Evolutionary conservation across 2,329 filamentous ascomycete genomes (phyloP), one percentile per base, ranked within the genome.

Genomic region (Lasiodiplodia citricola): DNA sequence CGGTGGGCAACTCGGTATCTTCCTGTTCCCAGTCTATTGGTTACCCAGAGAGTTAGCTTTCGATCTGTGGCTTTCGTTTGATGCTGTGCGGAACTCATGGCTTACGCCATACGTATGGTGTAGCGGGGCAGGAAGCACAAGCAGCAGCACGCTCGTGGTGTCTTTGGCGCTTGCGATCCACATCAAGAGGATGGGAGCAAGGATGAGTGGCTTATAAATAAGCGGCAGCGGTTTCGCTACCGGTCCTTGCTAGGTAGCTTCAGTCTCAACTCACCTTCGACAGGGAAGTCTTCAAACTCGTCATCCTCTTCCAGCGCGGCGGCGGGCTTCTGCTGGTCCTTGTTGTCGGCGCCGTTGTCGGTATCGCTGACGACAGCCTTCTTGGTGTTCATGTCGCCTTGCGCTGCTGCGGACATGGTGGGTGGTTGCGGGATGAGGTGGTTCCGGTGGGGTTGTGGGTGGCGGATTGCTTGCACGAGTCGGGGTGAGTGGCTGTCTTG

Each of bases 271-370:
- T 57, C 35, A 97, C 96, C 94, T 83, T 99, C 95, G 68, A 97
- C 92, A 31, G 96, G 96, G 78, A 99, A 99, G 81, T 99, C 96
- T 80, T 99, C 96, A 77, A 99, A 99, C 84, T 99, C 96, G 81
- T 99, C 96, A 78, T 99, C 96, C 80, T 99, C 96, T 81, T 97
- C 96, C 35, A 98, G 87, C 69, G 92, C 88, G 41, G 90, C 84
- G 67, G 85, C 81, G 69, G 88, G 85, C 80, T 91, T 91, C 78
- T 89, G 84, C 76, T 88, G 84, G 72, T 82, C 72, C 64, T 76
- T 77, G 66, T 71, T 70, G 73, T 77, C 72, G 72, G 83, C 75
- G 68, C 75, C 75, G 66, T 73, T 62, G 70, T 77, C 75, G 73
- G 72, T 69, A 4, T 57, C 55, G 23, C 31, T 28, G 77, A 75